Percentiles rank a stretch among this genome's conserved stretches.
These are phyloP conservation scores for Sanghuangporus weigelae DNA, from an alignment of 1,284 basidiomycete genomes.

Conservation along the genomic window DNA sequence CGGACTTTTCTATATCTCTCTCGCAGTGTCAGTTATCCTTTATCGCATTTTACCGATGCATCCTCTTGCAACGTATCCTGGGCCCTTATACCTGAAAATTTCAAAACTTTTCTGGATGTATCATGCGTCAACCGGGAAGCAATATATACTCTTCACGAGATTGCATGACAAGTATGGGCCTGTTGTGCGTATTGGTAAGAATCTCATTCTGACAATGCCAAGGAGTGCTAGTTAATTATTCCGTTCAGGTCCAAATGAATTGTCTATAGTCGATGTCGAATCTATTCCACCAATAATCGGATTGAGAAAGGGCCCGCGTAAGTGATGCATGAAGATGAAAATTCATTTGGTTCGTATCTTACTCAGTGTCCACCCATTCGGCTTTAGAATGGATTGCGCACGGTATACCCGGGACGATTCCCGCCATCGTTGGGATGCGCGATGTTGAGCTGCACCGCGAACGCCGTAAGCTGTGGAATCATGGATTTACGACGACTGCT, in stretches of 20 bases:
- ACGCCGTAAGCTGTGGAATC: constrained; percentile 37
- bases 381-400: neutral
- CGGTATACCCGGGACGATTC: neutral
- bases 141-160: neutral
- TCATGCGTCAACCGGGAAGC: constrained; percentile 12
- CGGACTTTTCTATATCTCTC: constrained; percentile 17
- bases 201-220: neutral
- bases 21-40: constrained; percentile 13
- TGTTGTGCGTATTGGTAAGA: constrained; percentile 22
- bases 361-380: neutral
- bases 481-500: constrained; percentile 33
- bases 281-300: constrained; percentile 22
- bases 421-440: no score
- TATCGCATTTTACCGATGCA: constrained; percentile 25
- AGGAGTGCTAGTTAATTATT: neutral
- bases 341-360: neutral
- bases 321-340: neutral
- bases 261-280: constrained; percentile 25
- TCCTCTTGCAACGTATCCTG: constrained; percentile 23
- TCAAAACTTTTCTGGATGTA: constrained; percentile 22
- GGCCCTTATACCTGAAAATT: constrained; percentile 19
- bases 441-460: constrained; percentile 32
- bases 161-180: constrained; percentile 19
- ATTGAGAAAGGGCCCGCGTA: constrained; percentile 3
- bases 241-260: no score